These are phyloP conservation scores for Coniochaeta sp. DNA, from an alignment of 2,329 filamentous ascomycete species.

Conservation along the genomic window DNA sequence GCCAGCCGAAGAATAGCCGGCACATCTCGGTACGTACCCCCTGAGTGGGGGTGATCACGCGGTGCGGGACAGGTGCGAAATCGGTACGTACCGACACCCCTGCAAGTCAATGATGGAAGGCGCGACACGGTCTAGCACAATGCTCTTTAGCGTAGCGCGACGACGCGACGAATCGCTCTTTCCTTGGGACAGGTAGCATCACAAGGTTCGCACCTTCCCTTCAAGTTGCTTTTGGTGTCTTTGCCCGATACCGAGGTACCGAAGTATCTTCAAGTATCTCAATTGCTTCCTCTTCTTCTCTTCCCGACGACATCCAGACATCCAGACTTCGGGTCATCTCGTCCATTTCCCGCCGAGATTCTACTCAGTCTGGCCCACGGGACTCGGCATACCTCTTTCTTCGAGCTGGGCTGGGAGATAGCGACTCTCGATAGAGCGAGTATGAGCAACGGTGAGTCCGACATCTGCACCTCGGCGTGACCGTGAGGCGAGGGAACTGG, in stretches of 20 bases:
- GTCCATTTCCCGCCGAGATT: background rate
- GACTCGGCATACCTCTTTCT: background rate
- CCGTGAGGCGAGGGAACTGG: background rate
- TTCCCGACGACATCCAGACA: background rate
- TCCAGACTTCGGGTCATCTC: background rate
- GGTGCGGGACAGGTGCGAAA: background rate
- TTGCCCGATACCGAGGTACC: too few species aligned
- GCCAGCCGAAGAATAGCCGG: background rate
- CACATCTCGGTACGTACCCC: background rate
- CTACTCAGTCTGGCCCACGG: background rate
- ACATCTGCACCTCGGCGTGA: background rate
- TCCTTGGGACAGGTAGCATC: background rate
- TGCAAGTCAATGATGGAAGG: constrained; percentile 1
- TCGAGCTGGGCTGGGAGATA: background rate
- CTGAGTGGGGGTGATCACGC: background rate
- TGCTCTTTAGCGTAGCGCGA: background rate
- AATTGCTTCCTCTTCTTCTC: background rate
- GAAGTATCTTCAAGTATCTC: too few species aligned
- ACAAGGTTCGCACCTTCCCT: background rate
- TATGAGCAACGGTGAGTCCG: background rate
- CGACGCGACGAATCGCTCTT: background rate
- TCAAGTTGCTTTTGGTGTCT: background rate
- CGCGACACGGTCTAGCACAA: background rate
- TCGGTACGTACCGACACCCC: background rate
- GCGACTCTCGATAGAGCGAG: background rate